Evolutionary conservation across 2,329 filamentous ascomycete species (phyloP).

Genomic region (Sclerotinia subarctica): DNA sequence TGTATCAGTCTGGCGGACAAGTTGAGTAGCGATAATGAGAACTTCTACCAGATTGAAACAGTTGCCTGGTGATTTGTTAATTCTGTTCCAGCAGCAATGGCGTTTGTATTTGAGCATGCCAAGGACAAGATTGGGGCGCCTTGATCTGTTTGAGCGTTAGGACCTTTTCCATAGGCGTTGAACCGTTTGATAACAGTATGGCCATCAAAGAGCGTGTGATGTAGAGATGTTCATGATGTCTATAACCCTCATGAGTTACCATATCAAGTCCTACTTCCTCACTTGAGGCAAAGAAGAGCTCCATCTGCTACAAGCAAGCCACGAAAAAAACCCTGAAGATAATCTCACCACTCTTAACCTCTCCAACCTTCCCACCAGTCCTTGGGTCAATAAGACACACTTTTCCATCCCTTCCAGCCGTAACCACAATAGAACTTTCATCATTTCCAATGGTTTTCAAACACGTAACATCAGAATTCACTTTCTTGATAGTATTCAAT

Average conservation of each 20-base stretch:
- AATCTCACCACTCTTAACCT: slow-evolving; percentile 39
- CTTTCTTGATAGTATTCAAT: slow-evolving; percentile 47
- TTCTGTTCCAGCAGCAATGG: slow-evolving; percentile 71
- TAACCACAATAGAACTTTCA: slow-evolving; percentile 51
- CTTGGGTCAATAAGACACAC: slow-evolving; percentile 66
- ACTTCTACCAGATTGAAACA: slow-evolving; percentile 56
- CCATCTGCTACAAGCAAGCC: neutral
- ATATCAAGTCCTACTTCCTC: neutral
- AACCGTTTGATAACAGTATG: neutral
- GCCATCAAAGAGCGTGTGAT: neutral
- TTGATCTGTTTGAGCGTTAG: slow-evolving; percentile 39
- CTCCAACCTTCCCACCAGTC: slow-evolving; percentile 45
- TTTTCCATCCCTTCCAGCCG: slow-evolving; percentile 68
- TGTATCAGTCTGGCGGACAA: slow-evolving; percentile 10
- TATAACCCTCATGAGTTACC: neutral
- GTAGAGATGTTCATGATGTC: neutral
- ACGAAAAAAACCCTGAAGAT: neutral
- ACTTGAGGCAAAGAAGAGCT: slow-evolving; percentile 9
- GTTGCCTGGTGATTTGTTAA: slow-evolving; percentile 61
- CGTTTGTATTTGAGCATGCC: slow-evolving; percentile 55
- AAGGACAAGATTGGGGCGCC: slow-evolving; percentile 60
- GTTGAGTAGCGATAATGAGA: neutral
- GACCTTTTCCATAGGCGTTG: neutral
- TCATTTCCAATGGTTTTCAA: slow-evolving; percentile 56
- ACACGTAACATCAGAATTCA: slow-evolving; percentile 62